phyloP scores from a whole-genome alignment of 495 filamentous ascomycete species.

The Echria macrotheca region DNA sequence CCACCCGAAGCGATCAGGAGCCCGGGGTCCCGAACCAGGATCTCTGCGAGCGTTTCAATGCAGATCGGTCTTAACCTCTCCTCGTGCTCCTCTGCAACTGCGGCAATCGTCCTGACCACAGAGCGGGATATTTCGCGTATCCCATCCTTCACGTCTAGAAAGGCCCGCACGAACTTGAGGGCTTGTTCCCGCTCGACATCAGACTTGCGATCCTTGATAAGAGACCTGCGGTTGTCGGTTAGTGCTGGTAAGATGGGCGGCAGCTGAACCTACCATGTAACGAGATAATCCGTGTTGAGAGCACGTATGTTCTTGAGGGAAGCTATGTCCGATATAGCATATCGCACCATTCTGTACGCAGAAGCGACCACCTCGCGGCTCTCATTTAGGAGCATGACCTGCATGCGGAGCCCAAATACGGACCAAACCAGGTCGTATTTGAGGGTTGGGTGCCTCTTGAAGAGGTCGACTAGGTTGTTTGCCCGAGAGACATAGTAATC shows the following conservation, averaged over 20 bases:
- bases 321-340: constrained; percentile 85
- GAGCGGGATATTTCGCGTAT: constrained; percentile 81
- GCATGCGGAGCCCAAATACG: constrained; percentile 85
- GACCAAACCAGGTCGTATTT: constrained; percentile 97
- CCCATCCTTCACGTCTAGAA: constrained; percentile 92
- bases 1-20: constrained; percentile 76
- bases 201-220: constrained; percentile 91
- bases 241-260: not conserved
- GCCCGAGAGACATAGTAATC: constrained; percentile 93
- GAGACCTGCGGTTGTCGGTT: constrained; percentile 46
- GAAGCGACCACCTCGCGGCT: constrained; percentile 94
- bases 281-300: constrained; percentile 85
- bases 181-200: constrained; percentile 96
- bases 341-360: constrained; percentile 86
- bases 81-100: constrained; percentile 81
- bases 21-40: constrained; percentile 77
- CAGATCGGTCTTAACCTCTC: constrained; percentile 86
- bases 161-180: constrained; percentile 91
- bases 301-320: constrained; percentile 83
- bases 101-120: constrained; percentile 79
- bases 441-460: constrained; percentile 84
- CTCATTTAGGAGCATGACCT: constrained; percentile 90
- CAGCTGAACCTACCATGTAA: constrained; percentile 54
- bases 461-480: constrained; percentile 85
- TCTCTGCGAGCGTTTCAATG: constrained; percentile 86